phyloP scores from a whole-genome alignment of 2,329 filamentous ascomycete species.

The Xylaria sp. region DNA sequence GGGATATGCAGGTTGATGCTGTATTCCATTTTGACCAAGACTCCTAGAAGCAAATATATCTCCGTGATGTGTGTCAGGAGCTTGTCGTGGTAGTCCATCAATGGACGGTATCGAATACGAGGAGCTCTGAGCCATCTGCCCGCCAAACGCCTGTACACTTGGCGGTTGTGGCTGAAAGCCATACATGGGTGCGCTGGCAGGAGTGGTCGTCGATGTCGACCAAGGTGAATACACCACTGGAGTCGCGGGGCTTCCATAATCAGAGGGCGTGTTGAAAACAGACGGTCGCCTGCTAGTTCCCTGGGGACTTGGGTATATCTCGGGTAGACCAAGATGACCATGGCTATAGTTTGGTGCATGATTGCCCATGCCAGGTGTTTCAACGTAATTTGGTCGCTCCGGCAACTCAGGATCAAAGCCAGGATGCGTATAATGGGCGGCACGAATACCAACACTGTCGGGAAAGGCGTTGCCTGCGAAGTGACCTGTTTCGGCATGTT shows the following conservation, averaged over 20 bases:
- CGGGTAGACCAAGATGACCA: slow-evolving; percentile 48
- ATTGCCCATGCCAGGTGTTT: slow-evolving; percentile 33
- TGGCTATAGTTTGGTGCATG: slow-evolving; percentile 32
- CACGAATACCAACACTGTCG: background rate
- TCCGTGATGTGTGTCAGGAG: slow-evolving; percentile 36
- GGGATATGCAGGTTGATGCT: slow-evolving; percentile 26
- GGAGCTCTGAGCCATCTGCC: slow-evolving; percentile 28
- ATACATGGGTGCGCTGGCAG: slow-evolving; percentile 52
- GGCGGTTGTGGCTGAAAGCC: slow-evolving; percentile 50
- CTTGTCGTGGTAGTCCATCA: slow-evolving; percentile 39
- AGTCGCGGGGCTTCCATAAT: slow-evolving; percentile 51
- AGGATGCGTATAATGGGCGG: slow-evolving; percentile 8
- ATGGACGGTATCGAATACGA: slow-evolving; percentile 28
- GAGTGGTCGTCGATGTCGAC: slow-evolving; percentile 51
- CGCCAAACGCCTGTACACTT: slow-evolving; percentile 38
- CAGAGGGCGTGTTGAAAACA: slow-evolving; percentile 49
- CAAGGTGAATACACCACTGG: slow-evolving; percentile 51
- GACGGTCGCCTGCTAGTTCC: slow-evolving; percentile 54
- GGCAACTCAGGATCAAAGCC: slow-evolving; percentile 51
- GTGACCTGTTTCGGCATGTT: slow-evolving; percentile 7
- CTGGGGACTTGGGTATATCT: slow-evolving; percentile 53
- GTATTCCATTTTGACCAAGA: slow-evolving; percentile 26
- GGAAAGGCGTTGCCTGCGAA: slow-evolving; percentile 2
- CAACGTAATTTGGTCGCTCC: slow-evolving; percentile 43
- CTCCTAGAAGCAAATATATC: slow-evolving; percentile 36